Percentiles rank a stretch among this genome's conserved stretches.
These are phyloP conservation scores for Nematocida major DNA, from an alignment of 371 early-diverging fungal species.

Conservation along the genomic window DNA sequence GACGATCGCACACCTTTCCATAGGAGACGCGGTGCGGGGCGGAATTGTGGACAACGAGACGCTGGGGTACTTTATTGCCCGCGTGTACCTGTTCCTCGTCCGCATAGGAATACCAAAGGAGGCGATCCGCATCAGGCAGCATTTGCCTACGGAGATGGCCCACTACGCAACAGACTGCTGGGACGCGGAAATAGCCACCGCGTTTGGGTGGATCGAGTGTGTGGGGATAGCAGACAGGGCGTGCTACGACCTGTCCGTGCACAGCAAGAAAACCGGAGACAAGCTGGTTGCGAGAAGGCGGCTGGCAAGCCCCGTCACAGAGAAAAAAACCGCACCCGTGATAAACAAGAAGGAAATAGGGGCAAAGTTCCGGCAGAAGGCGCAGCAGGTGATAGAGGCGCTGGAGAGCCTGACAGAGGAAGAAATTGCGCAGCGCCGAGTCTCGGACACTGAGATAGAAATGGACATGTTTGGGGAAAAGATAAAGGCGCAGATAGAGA, in stretches of 20 bases:
- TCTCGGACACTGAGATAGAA: constrained; percentile 25
- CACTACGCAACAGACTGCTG: constrained; percentile 96
- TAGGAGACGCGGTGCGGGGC: constrained; percentile 83
- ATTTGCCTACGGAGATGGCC: constrained; percentile 98
- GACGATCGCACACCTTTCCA: constrained; percentile 37
- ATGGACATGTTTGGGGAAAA: constrained; percentile 13
- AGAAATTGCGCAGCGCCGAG: constrained; percentile 16
- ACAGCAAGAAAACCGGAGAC: constrained; percentile 78
- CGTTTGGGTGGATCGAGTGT: constrained; percentile 96
- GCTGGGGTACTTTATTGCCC: constrained; percentile 91
- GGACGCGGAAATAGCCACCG: constrained; percentile 64
- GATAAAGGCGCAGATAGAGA: constrained; percentile 12
- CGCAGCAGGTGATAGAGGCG: constrained; percentile 41
- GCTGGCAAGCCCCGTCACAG: constrained; percentile 70
- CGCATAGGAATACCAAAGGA: constrained; percentile 82
- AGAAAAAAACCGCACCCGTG: constrained; percentile 46
- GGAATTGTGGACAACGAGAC: constrained; percentile 85
- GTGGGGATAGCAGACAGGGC: constrained; percentile 99
- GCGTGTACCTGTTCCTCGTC: constrained; percentile 81
- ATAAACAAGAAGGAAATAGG: constrained; percentile 70
- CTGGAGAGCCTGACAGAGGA: constrained; percentile 43
- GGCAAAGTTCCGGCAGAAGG: constrained; percentile 58
- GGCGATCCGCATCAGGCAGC: constrained; percentile 90
- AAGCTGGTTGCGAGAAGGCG: constrained; percentile 81
- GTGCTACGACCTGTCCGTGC: constrained; percentile 88